A percentile compares a stretch with the other conserved stretches of the same genome.
phyloP scores from a whole-genome alignment of 148 eudicot species.

The Nepenthes mirabilis region DNA sequence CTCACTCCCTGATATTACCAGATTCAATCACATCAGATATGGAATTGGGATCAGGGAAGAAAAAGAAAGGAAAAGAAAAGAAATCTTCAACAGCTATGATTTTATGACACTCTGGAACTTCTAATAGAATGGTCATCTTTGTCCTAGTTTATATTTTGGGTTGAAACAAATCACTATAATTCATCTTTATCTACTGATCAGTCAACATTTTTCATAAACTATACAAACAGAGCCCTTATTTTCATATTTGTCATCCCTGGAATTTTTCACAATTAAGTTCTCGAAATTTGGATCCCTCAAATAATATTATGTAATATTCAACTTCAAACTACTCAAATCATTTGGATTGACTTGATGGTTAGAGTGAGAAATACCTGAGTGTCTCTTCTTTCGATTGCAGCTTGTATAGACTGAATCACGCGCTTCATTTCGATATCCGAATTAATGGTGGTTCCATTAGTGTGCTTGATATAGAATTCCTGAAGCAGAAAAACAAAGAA shows the following conservation, averaged over 20 bases:
- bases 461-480: constrained; percentile 86
- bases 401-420: constrained; percentile 64
- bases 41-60: not conserved
- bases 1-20: constrained; percentile 55
- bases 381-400: constrained; percentile 71
- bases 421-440: constrained; percentile 85
- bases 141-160: too few species aligned
- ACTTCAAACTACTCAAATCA: not conserved
- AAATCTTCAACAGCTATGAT: not conserved
- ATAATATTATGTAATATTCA: too few species aligned
- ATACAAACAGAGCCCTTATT: too few species aligned
- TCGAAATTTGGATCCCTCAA: too few species aligned
- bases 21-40: not conserved
- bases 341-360: not conserved
- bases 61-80: not conserved
- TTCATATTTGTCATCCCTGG: too few species aligned
- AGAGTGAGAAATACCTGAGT: constrained; percentile 38
- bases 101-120: too few species aligned
- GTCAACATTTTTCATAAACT: too few species aligned
- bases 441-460: constrained; percentile 73
- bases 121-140: too few species aligned
- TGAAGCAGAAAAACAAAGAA: constrained; percentile 10
- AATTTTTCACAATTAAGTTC: too few species aligned
- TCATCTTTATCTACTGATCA: too few species aligned
- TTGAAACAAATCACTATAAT: too few species aligned